Evolutionary conservation across 805 yeast genomes (phyloP).

Genomic region (Wickerhamomyces canadensis): DNA sequence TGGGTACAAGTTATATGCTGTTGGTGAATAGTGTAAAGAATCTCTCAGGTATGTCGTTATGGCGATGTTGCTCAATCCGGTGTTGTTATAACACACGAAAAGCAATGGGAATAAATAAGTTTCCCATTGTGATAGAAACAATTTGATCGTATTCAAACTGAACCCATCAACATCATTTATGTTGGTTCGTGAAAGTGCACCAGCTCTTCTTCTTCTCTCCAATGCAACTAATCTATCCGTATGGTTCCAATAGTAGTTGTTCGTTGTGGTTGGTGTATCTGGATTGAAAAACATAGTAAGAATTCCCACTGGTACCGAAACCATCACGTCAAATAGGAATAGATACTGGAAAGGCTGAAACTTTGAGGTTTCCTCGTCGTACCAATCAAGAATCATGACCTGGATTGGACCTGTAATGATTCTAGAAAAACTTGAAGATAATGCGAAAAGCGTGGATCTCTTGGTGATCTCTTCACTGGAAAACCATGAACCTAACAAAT

Average conservation of each 20-base stretch:
- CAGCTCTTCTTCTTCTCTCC: constrained; percentile 35
- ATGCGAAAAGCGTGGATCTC: constrained; percentile 27
- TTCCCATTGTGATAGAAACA: constrained; percentile 40
- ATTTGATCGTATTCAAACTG: constrained; percentile 32
- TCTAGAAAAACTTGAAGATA: constrained; percentile 27
- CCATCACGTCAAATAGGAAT: constrained; percentile 37
- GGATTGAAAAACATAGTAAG: constrained; percentile 37
- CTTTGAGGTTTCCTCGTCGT: constrained; percentile 9
- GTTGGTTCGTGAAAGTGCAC: constrained; percentile 30
- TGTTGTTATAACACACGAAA: constrained; percentile 11
- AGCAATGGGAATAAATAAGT: constrained; percentile 35
- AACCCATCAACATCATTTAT: constrained; percentile 27
- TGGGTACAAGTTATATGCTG: constrained; percentile 34
- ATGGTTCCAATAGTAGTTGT: constrained; percentile 28
- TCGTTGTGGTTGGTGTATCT: constrained; percentile 37
- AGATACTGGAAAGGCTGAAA: constrained; percentile 35
- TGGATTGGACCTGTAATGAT: constrained; percentile 33
- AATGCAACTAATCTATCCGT: constrained; percentile 32
- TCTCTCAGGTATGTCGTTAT: constrained; percentile 38
- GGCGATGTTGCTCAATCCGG: constrained; percentile 31
- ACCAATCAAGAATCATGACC: constrained; percentile 23
- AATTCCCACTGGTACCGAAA: constrained; percentile 35
- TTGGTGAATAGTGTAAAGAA: constrained; percentile 27
- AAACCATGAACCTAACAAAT: constrained; percentile 33
- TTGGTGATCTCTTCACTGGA: constrained; percentile 28